Conservation (phyloP, 371 early-diverging fungal genomes). For the Capillidium heterosporum region DNA sequence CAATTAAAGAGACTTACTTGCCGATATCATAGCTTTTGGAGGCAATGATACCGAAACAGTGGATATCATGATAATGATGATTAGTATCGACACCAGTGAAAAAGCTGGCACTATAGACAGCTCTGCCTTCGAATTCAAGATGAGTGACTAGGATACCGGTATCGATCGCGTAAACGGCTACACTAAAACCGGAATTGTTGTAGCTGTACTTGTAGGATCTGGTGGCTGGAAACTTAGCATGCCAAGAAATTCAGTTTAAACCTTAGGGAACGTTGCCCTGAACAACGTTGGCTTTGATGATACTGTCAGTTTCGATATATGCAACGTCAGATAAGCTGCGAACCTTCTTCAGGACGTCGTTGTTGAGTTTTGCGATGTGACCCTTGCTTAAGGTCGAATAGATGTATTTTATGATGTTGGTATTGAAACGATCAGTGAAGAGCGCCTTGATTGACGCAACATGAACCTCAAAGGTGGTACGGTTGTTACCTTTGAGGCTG, state of each 20-base stretch:
- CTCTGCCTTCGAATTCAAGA: conserved; percentile 48
- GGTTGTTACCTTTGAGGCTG: neutral
- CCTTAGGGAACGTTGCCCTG: neutral
- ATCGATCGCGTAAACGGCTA: conserved; percentile 37
- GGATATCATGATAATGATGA: conserved; percentile 36
- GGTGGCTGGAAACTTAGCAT: too few relatives aligned
- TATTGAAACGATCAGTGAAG: neutral
- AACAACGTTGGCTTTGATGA: neutral
- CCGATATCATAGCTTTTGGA: neutral
- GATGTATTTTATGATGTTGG: neutral
- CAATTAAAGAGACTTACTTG: conserved; percentile 47
- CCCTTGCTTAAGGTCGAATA: neutral
- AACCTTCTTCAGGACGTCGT: neutral
- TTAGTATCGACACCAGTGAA: conserved; percentile 30
- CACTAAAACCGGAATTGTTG: conserved; percentile 11
- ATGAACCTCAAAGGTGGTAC: neutral
- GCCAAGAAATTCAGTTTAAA: neutral
- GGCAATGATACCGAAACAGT: conserved; percentile 16
- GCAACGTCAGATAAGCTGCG: neutral
- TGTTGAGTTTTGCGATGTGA: neutral
- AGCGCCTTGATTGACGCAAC: neutral
- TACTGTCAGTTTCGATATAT: neutral
- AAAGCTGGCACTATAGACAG: conserved; percentile 42
- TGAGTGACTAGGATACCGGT: conserved; percentile 30
- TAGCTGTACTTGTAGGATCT: neutral